Evolutionary conservation across 2,329 filamentous ascomycete species (phyloP).

Genomic region (Thelonectria discophora): DNA sequence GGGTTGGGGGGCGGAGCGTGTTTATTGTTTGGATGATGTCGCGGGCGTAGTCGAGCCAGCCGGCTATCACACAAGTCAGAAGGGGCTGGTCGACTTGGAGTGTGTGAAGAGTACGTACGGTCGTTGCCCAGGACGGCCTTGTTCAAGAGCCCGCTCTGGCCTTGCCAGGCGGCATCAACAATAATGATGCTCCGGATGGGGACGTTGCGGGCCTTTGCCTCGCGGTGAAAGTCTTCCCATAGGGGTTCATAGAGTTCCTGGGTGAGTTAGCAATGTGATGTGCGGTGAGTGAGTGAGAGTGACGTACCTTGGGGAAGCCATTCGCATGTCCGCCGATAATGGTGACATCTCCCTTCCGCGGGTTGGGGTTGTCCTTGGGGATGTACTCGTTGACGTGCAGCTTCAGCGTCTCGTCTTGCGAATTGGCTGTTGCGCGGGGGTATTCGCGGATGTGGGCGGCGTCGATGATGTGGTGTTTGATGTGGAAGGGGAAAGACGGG

Average conservation of each 20-base stretch:
- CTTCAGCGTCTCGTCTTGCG: slow-evolving; percentile 77
- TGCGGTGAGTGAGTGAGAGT: neutral
- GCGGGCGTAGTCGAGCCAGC: slow-evolving; percentile 85
- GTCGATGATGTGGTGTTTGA: slow-evolving; percentile 78
- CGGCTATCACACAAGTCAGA: slow-evolving; percentile 43
- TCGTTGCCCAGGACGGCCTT: slow-evolving; percentile 82
- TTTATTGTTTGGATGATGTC: slow-evolving; percentile 90
- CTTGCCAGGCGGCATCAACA: slow-evolving; percentile 87
- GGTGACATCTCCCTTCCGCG: slow-evolving; percentile 80
- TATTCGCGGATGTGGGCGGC: slow-evolving; percentile 86
- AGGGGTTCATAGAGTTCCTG: slow-evolving; percentile 92
- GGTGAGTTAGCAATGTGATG: neutral
- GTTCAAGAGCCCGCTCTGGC: slow-evolving; percentile 80
- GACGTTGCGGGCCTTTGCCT: slow-evolving; percentile 67
- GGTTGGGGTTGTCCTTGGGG: slow-evolving; percentile 73
- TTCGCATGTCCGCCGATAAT: slow-evolving; percentile 90
- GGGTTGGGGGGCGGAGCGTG: slow-evolving; percentile 80
- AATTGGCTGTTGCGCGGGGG: slow-evolving; percentile 73
- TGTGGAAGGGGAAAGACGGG: slow-evolving; percentile 57
- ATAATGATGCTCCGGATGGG: slow-evolving; percentile 88
- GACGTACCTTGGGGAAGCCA: slow-evolving; percentile 82
- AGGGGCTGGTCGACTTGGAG: neutral
- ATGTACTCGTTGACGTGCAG: slow-evolving; percentile 89
- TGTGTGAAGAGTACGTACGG: slow-evolving; percentile 61
- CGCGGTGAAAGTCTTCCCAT: slow-evolving; percentile 80